A percentile compares a stretch with the other conserved stretches of the same genome.
These are phyloP conservation scores for Lolium rigidum DNA, from an alignment of 176 grass and related monocot genomes.

Conservation along the genomic window DNA sequence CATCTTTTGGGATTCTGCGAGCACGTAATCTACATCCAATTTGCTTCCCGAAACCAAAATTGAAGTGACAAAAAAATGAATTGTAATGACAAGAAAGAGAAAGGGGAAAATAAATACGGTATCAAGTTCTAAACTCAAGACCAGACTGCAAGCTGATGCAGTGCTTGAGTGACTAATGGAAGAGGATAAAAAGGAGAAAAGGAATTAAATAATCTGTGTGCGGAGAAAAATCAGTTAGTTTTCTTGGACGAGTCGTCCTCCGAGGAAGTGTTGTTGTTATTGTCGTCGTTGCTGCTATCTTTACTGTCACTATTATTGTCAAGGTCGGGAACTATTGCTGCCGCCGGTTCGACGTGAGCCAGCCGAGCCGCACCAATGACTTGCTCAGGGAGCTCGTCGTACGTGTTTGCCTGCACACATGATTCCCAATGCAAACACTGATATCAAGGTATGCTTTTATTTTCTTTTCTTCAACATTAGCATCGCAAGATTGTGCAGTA, in stretches of 20 bases:
- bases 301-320: constrained; percentile 39
- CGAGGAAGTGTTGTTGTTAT: constrained; percentile 4
- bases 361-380: constrained; percentile 80
- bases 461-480: not conserved
- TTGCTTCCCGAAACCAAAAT: not conserved
- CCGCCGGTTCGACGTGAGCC: constrained; percentile 76
- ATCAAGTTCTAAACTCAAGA: not conserved
- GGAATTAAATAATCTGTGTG: not conserved
- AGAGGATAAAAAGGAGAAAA: not conserved
- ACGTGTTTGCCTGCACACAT: constrained; percentile 69
- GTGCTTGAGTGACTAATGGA: constrained; percentile 2
- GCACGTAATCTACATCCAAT: constrained; percentile 5
- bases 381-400: constrained; percentile 87
- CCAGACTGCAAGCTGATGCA: constrained; percentile 1
- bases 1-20: not conserved
- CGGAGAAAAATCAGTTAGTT: constrained; percentile 43
- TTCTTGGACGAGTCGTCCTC: constrained; percentile 62
- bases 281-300: constrained; percentile 25
- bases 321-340: constrained; percentile 64
- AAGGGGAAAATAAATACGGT: not conserved
- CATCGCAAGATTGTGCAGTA: too few species aligned
- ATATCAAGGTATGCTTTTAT: not conserved
- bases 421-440: not conserved
- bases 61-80: not conserved
- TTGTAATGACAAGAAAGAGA: not conserved